These are phyloP conservation scores for Trametes elegans DNA, from an alignment of 768 basidiomycete species.

Conservation along the genomic window DNA sequence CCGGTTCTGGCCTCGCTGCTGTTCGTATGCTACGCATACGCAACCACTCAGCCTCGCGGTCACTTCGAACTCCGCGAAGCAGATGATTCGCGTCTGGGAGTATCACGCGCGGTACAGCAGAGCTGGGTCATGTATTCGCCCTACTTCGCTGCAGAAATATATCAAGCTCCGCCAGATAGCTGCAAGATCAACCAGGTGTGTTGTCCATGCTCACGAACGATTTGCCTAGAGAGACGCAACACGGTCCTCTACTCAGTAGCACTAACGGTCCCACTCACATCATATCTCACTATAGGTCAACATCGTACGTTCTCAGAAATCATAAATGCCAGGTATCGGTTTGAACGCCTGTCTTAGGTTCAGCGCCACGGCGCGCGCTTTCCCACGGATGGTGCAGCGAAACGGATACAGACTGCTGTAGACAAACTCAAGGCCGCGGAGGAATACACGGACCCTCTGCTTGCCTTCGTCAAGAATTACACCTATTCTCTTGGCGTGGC, in stretches of 20 bases:
- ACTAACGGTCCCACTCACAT: background rate
- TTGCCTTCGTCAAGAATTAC: constrained; percentile 58
- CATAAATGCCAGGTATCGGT: background rate
- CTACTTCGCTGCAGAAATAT: constrained; percentile 47
- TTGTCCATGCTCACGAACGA: background rate
- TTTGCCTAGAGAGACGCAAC: background rate
- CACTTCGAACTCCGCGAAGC: background rate
- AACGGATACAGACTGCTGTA: constrained; percentile 45
- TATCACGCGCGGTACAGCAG: constrained; percentile 20
- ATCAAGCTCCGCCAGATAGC: constrained; percentile 42
- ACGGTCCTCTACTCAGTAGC: too few relatives aligned
- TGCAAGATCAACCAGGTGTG: constrained; percentile 38
- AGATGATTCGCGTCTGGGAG: background rate
- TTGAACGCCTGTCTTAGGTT: constrained; percentile 41
- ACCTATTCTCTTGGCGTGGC: constrained; percentile 54
- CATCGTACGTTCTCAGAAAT: constrained; percentile 40
- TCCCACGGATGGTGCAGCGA: constrained; percentile 53
- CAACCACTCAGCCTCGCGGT: background rate
- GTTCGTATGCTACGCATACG: constrained; percentile 10
- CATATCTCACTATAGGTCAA: constrained; percentile 42
- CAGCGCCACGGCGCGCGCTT: constrained; percentile 81
- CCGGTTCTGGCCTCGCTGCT: background rate
- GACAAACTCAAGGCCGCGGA: constrained; percentile 49
- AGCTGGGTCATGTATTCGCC: constrained; percentile 65
- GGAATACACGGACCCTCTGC: constrained; percentile 40